These are phyloP conservation scores for Calonectria pseudoreteaudii DNA, from an alignment of 2,329 filamentous ascomycete genomes.

Conservation along the genomic window DNA sequence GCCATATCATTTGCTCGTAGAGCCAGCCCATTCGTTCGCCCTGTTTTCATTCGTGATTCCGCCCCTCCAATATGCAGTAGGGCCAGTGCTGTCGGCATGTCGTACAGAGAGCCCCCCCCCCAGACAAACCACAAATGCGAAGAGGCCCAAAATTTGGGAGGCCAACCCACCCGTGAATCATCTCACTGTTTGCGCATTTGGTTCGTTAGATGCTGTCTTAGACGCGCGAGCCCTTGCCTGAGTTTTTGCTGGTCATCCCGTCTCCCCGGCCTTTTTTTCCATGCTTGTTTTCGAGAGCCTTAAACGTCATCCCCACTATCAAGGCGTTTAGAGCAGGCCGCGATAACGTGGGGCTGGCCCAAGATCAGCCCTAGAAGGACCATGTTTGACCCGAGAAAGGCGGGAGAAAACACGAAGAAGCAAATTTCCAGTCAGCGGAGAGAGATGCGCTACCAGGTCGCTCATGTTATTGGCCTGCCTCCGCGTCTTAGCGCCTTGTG, in stretches of 20 bases:
- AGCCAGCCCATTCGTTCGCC: background rate
- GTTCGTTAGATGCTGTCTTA: background rate
- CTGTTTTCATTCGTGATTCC: slow-evolving; percentile 8
- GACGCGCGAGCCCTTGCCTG: background rate
- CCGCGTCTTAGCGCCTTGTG: background rate
- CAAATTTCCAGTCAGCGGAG: background rate
- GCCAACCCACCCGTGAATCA: background rate
- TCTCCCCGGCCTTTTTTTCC: background rate
- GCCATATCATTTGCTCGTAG: background rate
- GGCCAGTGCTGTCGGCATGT: background rate
- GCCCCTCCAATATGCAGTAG: slow-evolving; percentile 2
- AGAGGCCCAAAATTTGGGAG: background rate
- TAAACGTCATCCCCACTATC: background rate
- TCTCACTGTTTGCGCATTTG: background rate
- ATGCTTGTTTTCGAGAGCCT: no score
- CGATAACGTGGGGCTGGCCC: background rate
- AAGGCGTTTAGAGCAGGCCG: background rate
- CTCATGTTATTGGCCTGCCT: background rate
- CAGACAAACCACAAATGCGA: background rate
- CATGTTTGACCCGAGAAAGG: background rate
- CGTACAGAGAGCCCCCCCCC: background rate
- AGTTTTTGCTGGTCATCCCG: background rate
- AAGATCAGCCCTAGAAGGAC: background rate
- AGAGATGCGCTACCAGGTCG: background rate
- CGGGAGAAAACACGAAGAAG: background rate